Percentiles rank a stretch among this genome's conserved stretches.
These are phyloP conservation scores for Backusella circina DNA, from an alignment of 192 early-diverging fungal species.

Conservation along the genomic window DNA sequence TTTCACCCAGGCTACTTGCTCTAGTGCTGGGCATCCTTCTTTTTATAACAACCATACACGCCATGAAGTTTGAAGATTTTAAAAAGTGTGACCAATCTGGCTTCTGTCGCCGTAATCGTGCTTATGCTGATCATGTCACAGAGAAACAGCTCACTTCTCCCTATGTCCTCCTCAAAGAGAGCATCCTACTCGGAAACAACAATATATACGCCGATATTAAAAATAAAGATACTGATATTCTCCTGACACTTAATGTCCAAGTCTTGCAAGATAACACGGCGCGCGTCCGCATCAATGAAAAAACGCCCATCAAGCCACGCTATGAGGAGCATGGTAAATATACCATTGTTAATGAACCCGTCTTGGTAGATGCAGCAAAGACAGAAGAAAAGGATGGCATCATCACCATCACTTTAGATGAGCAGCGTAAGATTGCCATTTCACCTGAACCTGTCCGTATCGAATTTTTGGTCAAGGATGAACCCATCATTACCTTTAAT, in stretches of 20 bases:
- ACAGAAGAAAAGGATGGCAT: slow-evolving; percentile 14
- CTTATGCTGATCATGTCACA: slow-evolving; percentile 64
- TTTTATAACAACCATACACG: slow-evolving; percentile 9
- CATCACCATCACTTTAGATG: slow-evolving; percentile 43
- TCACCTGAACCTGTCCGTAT: slow-evolving; percentile 56
- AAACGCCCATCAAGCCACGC: slow-evolving; percentile 60
- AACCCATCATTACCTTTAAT: slow-evolving; percentile 72
- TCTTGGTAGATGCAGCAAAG: slow-evolving; percentile 4
- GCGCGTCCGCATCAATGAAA: slow-evolving; percentile 64
- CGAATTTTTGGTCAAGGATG: slow-evolving; percentile 52
- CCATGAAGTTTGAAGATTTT: slow-evolving; percentile 84
- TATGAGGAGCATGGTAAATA: slow-evolving; percentile 61
- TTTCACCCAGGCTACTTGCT: background rate
- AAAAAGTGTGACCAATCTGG: slow-evolving; percentile 82
- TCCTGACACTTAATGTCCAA: slow-evolving; percentile 46
- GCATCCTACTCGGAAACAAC: slow-evolving; percentile 50
- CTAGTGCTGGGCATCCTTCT: background rate
- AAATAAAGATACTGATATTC: slow-evolving; percentile 38
- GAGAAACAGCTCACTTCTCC: slow-evolving; percentile 42
- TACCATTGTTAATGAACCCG: slow-evolving; percentile 47
- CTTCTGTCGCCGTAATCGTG: slow-evolving; percentile 88
- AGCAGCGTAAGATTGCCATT: slow-evolving; percentile 43
- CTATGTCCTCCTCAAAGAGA: slow-evolving; percentile 60
- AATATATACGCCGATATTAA: slow-evolving; percentile 44
- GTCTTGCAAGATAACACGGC: slow-evolving; percentile 56